phyloP scores from a whole-genome alignment of 805 yeast genomes.

The Schizosaccharomyces octosporus region DNA sequence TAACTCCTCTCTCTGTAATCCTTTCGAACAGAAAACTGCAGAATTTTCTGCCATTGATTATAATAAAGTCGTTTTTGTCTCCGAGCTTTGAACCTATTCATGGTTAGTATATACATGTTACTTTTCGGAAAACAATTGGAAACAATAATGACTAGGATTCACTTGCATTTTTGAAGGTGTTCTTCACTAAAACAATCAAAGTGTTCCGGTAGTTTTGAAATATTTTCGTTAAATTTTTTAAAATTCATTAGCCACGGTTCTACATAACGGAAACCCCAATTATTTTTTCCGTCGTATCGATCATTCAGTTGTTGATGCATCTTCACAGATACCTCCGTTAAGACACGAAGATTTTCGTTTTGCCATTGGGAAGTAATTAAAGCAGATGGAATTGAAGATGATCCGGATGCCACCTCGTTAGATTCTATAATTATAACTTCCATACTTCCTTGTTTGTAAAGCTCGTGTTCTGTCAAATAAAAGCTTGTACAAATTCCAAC shows the following conservation, averaged over 20 bases:
- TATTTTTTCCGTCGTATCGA: conserved; percentile 53
- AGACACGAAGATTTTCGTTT: conserved; percentile 91
- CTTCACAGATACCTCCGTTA: conserved; percentile 67
- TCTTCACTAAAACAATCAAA: background rate
- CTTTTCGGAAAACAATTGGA: no score
- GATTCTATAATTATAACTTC: background rate
- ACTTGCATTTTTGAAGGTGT: background rate
- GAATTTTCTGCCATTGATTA: conserved; percentile 21
- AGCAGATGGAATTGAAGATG: conserved; percentile 27
- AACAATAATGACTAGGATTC: no score
- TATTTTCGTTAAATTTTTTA: conserved; percentile 46
- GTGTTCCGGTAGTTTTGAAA: conserved; percentile 18
- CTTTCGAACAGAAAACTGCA: conserved; percentile 32
- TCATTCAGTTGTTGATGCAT: conserved; percentile 65
- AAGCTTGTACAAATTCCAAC: background rate
- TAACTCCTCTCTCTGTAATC: conserved; percentile 56
- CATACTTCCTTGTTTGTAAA: background rate
- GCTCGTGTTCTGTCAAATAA: background rate
- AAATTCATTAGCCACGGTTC: conserved; percentile 42
- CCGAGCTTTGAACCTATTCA: background rate
- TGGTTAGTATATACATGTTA: background rate
- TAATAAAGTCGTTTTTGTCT: background rate
- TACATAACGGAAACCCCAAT: conserved; percentile 82
- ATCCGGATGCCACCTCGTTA: background rate
- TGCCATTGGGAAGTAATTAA: conserved; percentile 34